Percentiles rank a stretch among this genome's conserved stretches.
phyloP scores from a whole-genome alignment of 2,329 filamentous ascomycete genomes.

The Aspergillus ustus region DNA sequence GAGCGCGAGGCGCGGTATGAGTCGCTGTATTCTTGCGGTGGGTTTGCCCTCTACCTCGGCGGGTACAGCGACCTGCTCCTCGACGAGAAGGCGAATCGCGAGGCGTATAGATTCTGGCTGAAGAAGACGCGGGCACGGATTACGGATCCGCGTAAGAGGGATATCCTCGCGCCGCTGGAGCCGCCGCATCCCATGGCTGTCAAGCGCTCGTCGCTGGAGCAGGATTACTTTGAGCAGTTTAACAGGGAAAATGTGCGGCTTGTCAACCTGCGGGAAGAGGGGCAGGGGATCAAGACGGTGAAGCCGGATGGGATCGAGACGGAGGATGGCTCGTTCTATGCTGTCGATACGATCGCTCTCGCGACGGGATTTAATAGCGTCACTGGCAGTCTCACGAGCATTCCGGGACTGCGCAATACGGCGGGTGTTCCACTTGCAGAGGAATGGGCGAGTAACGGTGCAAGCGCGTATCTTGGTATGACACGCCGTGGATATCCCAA shows the following conservation, averaged over 20 bases:
- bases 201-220: constrained; percentile 57
- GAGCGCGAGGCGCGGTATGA: constrained; percentile 57
- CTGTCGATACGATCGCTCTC: constrained; percentile 45
- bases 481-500: constrained; percentile 52
- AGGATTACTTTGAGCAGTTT: constrained; percentile 57
- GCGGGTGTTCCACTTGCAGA: constrained; percentile 37
- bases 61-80: constrained; percentile 58
- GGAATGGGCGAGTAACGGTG: constrained; percentile 14
- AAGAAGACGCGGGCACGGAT: constrained; percentile 58
- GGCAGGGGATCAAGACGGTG: constrained; percentile 47
- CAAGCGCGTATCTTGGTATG: constrained; percentile 48
- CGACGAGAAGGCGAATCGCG: constrained; percentile 54
- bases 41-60: constrained; percentile 58
- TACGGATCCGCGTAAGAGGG: constrained; percentile 53
- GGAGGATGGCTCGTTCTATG: constrained; percentile 40
- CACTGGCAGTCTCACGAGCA: constrained; percentile 42
- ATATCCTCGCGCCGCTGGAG: constrained; percentile 59
- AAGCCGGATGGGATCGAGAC: constrained; percentile 47
- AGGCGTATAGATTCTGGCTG: constrained; percentile 61
- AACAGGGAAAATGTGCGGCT: constrained; percentile 54
- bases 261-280: constrained; percentile 50
- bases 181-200: constrained; percentile 60
- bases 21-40: constrained; percentile 55
- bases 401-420: constrained; percentile 37
- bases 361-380: constrained; percentile 49